Conservation (phyloP, 2,329 filamentous ascomycete species). For the Paraconiothyrium sp. region DNA sequence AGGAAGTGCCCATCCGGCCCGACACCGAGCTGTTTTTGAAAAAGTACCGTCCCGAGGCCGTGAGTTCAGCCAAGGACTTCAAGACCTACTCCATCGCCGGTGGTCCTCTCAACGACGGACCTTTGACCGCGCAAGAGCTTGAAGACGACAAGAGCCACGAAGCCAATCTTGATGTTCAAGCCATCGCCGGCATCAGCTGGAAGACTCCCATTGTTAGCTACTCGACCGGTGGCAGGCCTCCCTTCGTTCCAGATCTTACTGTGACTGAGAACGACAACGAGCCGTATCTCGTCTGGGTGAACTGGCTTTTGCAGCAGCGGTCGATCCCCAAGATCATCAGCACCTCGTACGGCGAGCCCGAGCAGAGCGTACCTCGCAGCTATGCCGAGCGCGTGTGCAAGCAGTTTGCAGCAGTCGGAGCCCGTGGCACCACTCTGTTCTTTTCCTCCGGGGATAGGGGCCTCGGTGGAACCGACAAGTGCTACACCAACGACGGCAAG, state of each 20-base stretch:
- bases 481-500: conserved; percentile 67
- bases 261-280: conserved; percentile 68
- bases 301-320: conserved; percentile 64
- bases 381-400: conserved; percentile 71
- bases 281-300: conserved; percentile 71
- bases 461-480: conserved; percentile 62
- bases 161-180: conserved; percentile 72
- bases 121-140: conserved; percentile 46
- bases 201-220: conserved; percentile 66
- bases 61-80: conserved; percentile 63
- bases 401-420: conserved; percentile 71
- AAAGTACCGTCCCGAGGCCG: conserved; percentile 62
- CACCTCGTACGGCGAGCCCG: conserved; percentile 73
- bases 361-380: conserved; percentile 68
- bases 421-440: conserved; percentile 72
- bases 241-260: conserved; percentile 60
- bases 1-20: conserved; percentile 60
- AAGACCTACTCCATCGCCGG: conserved; percentile 66
- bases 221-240: conserved; percentile 67
- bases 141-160: conserved; percentile 57
- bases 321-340: conserved; percentile 70
- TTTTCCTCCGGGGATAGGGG: conserved; percentile 71
- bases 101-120: conserved; percentile 59
- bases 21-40: conserved; percentile 67
- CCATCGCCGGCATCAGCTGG: conserved; percentile 65